These are phyloP conservation scores for Plasmodium knowlesi DNA, from an alignment of 169 alveolate genomes.

Conservation along the genomic window DNA sequence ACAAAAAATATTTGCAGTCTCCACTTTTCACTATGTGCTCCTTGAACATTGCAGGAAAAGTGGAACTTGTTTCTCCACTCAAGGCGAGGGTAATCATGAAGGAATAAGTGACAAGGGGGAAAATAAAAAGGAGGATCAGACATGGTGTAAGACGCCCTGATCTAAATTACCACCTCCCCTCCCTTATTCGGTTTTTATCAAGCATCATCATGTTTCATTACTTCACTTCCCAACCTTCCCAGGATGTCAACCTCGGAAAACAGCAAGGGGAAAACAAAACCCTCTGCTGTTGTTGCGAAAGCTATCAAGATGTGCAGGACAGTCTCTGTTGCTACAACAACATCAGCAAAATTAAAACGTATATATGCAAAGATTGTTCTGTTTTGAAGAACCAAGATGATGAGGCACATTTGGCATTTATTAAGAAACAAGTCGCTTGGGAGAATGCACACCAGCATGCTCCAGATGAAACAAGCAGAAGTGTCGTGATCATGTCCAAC, in stretches of 20 bases:
- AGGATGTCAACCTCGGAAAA: not conserved
- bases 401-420: not conserved
- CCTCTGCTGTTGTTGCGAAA: conserved; percentile 54
- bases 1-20: not conserved
- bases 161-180: not conserved
- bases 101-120: not conserved
- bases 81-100: not conserved
- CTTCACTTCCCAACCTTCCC: not conserved
- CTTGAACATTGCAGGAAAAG: not conserved
- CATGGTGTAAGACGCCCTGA: not conserved
- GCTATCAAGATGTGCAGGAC: conserved; percentile 18
- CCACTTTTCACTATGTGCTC: not conserved
- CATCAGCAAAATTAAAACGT: conserved; percentile 25
- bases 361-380: conserved; percentile 50
- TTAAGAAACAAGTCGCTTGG: not conserved
- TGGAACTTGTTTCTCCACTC: conserved; percentile 3
- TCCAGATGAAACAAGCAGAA: not conserved
- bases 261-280: not conserved
- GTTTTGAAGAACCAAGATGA: conserved; percentile 25
- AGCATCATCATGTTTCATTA: not conserved
- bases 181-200: not conserved
- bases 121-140: not conserved
- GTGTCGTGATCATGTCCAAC: not conserved
- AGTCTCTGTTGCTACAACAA: conserved; percentile 32
- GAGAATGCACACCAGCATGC: not conserved